A percentile compares a stretch with the other conserved stretches of the same genome.
Conservation (phyloP, 192 early-diverging fungal genomes). For the Allomyces macrogynus region DNA sequence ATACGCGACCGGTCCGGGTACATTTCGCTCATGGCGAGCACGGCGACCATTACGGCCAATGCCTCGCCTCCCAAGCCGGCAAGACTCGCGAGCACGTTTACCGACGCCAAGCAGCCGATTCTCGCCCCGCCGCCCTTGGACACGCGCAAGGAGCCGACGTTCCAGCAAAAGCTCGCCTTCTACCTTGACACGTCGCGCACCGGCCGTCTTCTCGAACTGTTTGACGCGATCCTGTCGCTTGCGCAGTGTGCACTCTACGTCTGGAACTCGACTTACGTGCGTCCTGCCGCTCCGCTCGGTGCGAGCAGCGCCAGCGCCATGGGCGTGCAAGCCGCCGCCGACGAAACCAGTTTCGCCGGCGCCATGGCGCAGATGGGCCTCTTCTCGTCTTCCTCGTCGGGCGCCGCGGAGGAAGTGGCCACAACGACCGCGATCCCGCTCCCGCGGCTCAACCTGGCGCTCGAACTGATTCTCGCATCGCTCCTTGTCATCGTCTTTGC, state of each 20-base stretch:
- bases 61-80: too few species aligned
- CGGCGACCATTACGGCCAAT: too few species aligned
- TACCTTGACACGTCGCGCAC: background rate
- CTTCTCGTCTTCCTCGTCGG: too few species aligned
- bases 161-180: background rate
- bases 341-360: background rate
- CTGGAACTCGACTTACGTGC: background rate
- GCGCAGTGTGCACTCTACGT: background rate
- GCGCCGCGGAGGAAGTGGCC: background rate
- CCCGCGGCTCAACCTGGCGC: background rate
- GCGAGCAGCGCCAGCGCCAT: too few species aligned
- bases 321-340: background rate
- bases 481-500: background rate
- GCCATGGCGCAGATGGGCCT: too few species aligned
- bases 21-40: too few species aligned
- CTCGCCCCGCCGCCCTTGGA: too few species aligned
- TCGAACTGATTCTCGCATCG: background rate
- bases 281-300: background rate
- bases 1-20: too few species aligned
- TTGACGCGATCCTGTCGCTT: background rate
- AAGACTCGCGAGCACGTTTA: too few species aligned
- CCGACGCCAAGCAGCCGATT: too few species aligned
- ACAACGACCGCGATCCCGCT: background rate
- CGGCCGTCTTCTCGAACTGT: background rate
- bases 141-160: background rate